phyloP scores from a whole-genome alignment of 345 rosid genomes.

The Eucalyptus albens region DNA sequence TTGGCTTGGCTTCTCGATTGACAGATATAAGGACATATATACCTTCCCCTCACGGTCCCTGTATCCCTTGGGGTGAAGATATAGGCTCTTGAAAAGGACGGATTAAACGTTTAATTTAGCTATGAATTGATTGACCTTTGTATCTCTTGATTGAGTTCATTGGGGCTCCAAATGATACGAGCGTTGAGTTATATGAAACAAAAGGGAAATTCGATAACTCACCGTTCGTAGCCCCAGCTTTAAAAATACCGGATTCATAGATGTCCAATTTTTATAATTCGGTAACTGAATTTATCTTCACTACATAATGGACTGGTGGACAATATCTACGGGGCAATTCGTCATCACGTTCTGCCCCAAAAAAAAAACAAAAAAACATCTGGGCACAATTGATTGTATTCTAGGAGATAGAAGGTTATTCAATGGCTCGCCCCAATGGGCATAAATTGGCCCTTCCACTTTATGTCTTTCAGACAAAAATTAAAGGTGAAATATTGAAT shows the following conservation, averaged over 20 bases:
- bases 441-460: no score
- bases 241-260: not conserved
- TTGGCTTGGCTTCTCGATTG: not conserved
- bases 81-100: not conserved
- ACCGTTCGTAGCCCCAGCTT: not conserved
- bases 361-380: not conserved
- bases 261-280: no score
- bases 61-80: not conserved
- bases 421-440: no score
- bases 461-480: not conserved
- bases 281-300: not conserved
- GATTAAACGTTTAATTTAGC: not conserved
- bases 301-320: not conserved
- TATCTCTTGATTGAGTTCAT: not conserved
- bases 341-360: not conserved
- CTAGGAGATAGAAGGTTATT: not conserved
- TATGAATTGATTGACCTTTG: not conserved
- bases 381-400: not conserved
- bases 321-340: not conserved
- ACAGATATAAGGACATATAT: not conserved
- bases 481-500: not conserved
- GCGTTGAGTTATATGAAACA: not conserved
- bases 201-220: not conserved
- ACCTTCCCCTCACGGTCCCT: not conserved
- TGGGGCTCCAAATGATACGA: not conserved